Evolutionary conservation across 306 rosid species (phyloP).

Genomic region (Castanea crenata): DNA sequence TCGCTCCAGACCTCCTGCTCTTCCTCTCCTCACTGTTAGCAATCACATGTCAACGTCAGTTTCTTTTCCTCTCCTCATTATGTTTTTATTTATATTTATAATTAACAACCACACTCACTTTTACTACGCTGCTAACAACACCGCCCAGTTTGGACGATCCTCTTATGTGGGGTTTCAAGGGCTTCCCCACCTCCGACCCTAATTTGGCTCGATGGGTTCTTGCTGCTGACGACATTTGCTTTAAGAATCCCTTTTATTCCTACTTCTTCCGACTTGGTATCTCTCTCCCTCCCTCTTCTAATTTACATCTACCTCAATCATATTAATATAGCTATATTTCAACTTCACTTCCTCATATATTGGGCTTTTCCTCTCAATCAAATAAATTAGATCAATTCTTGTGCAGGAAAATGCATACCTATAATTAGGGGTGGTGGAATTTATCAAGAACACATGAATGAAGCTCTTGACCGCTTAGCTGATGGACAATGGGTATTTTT

Average conservation of each 20-base stretch:
- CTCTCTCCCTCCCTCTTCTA: not conserved
- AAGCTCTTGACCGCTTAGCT: conserved; percentile 74
- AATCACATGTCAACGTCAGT: conserved; percentile 85
- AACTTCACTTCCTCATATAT: too few relatives aligned
- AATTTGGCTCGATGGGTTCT: conserved; percentile 71
- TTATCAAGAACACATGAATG: conserved; percentile 83
- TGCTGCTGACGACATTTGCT: conserved; percentile 89
- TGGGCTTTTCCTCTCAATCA: too few relatives aligned
- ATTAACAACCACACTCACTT: too few relatives aligned
- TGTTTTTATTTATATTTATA: not conserved
- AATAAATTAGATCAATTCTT: not conserved
- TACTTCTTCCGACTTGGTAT: conserved; percentile 75
- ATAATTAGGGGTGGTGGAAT: conserved; percentile 89
- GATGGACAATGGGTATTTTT: conserved; percentile 82
- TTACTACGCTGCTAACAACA: too few relatives aligned
- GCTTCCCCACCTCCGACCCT: conserved; percentile 58
- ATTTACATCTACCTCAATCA: too few relatives aligned
- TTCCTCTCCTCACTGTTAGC: conserved; percentile 88
- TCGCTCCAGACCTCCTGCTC: conserved; percentile 65
- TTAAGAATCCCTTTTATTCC: conserved; percentile 47
- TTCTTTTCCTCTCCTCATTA: not conserved
- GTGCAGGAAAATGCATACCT: conserved; percentile 91
- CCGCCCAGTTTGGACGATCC: conserved; percentile 74
- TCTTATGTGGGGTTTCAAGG: conserved; percentile 78
- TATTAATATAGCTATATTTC: too few relatives aligned